A percentile compares a stretch with the other conserved stretches of the same genome.
These are phyloP conservation scores for Fagus crenata DNA, from an alignment of 306 rosid species.

Conservation along the genomic window DNA sequence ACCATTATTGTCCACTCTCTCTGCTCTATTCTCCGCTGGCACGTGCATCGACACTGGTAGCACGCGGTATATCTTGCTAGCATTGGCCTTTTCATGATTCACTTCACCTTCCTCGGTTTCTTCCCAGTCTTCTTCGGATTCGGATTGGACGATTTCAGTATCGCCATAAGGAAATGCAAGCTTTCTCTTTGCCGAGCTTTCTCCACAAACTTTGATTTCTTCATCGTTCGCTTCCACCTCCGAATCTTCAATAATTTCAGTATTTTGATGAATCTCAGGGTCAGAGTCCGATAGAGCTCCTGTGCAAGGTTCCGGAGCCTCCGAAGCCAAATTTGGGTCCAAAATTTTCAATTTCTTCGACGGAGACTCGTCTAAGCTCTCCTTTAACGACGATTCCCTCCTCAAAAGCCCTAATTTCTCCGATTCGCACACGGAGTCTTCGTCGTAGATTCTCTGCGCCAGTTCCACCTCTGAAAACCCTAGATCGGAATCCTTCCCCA, in stretches of 20 bases:
- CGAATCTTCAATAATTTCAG: slow-evolving; percentile 4
- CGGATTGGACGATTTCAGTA: background rate
- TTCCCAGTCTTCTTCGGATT: background rate
- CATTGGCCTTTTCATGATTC: background rate
- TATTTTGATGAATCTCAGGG: background rate
- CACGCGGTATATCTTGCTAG: background rate
- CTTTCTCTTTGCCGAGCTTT: slow-evolving; percentile 13
- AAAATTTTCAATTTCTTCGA: slow-evolving; percentile 32
- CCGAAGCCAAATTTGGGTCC: slow-evolving; percentile 2
- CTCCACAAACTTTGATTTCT: background rate
- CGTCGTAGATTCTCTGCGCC: background rate
- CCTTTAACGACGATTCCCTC: slow-evolving; percentile 17
- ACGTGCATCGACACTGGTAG: background rate
- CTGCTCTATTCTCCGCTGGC: slow-evolving; percentile 4
- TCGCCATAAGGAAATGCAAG: background rate
- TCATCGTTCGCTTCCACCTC: background rate
- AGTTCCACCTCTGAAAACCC: slow-evolving; percentile 30
- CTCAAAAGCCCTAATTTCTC: slow-evolving; percentile 5
- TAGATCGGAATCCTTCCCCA: slow-evolving; percentile 35
- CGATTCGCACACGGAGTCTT: background rate
- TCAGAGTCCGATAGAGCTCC: background rate
- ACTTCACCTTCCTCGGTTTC: background rate
- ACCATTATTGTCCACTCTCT: background rate
- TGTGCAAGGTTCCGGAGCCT: background rate
- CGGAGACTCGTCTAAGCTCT: slow-evolving; percentile 12